Base-by-base conservation (phyloP, 306 rosid genomes). In the Acacia confusa region DNA sequence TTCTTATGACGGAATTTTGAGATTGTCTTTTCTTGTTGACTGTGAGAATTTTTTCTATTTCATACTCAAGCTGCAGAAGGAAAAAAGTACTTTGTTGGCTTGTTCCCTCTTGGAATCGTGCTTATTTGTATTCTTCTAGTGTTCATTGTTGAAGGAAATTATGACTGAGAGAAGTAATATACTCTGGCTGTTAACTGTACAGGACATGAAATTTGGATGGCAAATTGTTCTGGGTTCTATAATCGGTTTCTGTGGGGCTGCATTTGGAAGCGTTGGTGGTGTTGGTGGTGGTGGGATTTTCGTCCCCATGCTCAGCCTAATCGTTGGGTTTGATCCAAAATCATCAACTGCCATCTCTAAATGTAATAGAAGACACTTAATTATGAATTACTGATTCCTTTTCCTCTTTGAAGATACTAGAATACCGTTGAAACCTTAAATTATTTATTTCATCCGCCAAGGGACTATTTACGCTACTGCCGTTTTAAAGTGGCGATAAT, bases 251-350 rank as follows among this genome's bases (percentile, higher is more conserved):
- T 87, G 88, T 73, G 99, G 99, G 61, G 99, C 94, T 0, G 94
- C 99, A 4, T 96, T 92, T 76, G 98, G 99, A 75, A 96, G 99
- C 76, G 97, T 96, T 1, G 99, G 99, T 16, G 99, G 99, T 20
- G 96, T 95, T 38, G 99, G 99, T 64, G 99, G 99, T 1, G 99
- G 99, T 36, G 99, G 99, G 69, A 93, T 96, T 77, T 96, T 92
- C 25, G 99, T 96, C 72, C 99, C 99, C 13, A 96, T 96, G 99
- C 97, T 93, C 63, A 92, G 85, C 78, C 87, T 96, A 6, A 86
- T 93, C 70, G 78, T 96, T 79, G 99, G 99, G 4, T 96, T 93
- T 78, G 99, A 96, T 89, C 85, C 94, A 8, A 96, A 96, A 83
- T 90, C 99, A 3, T 77, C 99, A 0, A 92, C 99, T n/a, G 99